These are phyloP conservation scores for Cerrena zonata DNA, from an alignment of 1,284 basidiomycete genomes.

Conservation along the genomic window DNA sequence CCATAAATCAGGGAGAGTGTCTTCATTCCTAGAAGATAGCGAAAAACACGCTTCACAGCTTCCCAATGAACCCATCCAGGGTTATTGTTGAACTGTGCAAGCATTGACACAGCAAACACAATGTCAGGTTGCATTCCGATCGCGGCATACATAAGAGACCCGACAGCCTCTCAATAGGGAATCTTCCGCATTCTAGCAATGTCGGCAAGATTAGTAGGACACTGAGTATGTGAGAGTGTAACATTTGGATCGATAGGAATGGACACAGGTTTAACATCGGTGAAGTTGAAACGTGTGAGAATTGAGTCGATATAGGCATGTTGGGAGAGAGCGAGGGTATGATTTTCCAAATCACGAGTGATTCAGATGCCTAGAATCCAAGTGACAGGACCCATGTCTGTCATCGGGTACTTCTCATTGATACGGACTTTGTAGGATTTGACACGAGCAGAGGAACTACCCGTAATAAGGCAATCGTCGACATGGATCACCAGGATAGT, in stretches of 20 bases:
- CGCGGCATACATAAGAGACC: too few relatives aligned
- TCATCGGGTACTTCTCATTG: not conserved
- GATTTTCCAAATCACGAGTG: not conserved
- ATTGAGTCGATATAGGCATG: not conserved
- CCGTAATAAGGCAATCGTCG: not conserved
- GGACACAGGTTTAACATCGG: not conserved
- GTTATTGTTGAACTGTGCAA: conserved; percentile 29
- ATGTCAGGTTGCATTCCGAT: conserved; percentile 35
- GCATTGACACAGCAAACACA: conserved; percentile 28
- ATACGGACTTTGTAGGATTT: not conserved
- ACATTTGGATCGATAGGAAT: not conserved
- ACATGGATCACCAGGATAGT: not conserved
- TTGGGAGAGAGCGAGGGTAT: not conserved
- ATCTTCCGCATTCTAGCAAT: not conserved
- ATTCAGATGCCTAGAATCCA: not conserved
- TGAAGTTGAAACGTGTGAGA: not conserved
- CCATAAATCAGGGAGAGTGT: conserved; percentile 28
- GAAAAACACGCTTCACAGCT: conserved; percentile 31
- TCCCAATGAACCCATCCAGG: conserved; percentile 29
- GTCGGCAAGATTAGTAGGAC: not conserved
- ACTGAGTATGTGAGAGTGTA: not conserved
- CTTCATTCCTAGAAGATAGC: conserved; percentile 35
- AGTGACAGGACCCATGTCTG: not conserved
- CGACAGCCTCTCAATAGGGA: conserved; percentile 34
- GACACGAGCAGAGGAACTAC: not conserved